Percentiles rank a stretch among this genome's conserved stretches.
These are phyloP conservation scores for Pseudogymnoascus sp. DNA, from an alignment of 2,329 filamentous ascomycete genomes.

Conservation along the genomic window DNA sequence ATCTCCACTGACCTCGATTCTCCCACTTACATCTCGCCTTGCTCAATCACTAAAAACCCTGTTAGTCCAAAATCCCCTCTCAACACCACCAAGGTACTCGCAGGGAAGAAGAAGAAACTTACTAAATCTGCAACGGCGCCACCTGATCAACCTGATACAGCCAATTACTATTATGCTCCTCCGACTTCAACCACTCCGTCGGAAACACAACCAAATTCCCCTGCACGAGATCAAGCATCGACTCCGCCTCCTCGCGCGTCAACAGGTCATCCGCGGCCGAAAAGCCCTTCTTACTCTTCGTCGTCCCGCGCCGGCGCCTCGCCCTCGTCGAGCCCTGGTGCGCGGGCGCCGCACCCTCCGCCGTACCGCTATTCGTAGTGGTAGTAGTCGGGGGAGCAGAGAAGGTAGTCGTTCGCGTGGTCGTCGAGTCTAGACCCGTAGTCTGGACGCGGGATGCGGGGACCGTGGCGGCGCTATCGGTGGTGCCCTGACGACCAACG, in stretches of 20 bases:
- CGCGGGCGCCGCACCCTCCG: neutral
- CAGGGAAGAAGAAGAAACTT: constrained; percentile 36
- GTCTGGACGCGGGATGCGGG: neutral
- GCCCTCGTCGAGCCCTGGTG: constrained; percentile 44
- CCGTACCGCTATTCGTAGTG: neutral
- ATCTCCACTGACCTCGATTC: neutral
- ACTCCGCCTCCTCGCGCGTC: constrained; percentile 66
- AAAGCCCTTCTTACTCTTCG: constrained; percentile 49
- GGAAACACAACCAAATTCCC: constrained; percentile 87
- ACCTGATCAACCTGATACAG: constrained; percentile 93
- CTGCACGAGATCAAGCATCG: constrained; percentile 71
- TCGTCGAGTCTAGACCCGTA: constrained; percentile 30
- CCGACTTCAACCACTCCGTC: constrained; percentile 87
- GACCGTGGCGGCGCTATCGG: neutral
- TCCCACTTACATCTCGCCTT: neutral
- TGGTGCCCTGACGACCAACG: neutral
- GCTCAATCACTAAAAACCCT: neutral
- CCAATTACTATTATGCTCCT: constrained; percentile 93
- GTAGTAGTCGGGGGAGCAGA: constrained; percentile 26
- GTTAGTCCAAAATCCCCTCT: neutral
- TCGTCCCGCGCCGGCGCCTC: constrained; percentile 55
- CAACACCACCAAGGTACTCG: neutral
- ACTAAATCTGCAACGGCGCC: constrained; percentile 96
- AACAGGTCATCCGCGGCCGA: constrained; percentile 66
- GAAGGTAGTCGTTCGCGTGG: constrained; percentile 48